Percentiles rank a stretch among this genome's conserved stretches.
These are phyloP conservation scores for Monosporascus sp. DNA, from an alignment of 2,329 filamentous ascomycete genomes.

Conservation along the genomic window DNA sequence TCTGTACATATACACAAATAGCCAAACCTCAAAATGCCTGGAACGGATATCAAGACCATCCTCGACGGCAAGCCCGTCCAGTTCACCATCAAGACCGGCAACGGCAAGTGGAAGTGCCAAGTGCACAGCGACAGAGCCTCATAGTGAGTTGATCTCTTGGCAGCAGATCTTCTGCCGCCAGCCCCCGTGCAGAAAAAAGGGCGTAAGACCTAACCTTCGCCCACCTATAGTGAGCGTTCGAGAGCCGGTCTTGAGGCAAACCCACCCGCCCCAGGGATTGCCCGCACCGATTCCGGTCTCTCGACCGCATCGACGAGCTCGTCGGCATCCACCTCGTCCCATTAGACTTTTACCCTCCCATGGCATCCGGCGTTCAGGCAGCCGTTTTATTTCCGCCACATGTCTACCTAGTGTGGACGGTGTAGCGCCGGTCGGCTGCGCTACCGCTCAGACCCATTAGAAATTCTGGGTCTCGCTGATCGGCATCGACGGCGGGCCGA, in stretches of 20 bases:
- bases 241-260: not conserved
- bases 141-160: conserved; percentile 20
- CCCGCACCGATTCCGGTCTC: conserved; percentile 20
- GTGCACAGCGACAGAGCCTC: conserved; percentile 25
- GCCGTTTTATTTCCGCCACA: not conserved
- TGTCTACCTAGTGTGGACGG: too few relatives aligned
- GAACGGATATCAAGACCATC: conserved; percentile 20
- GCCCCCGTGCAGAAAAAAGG: conserved; percentile 2
- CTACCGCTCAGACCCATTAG: not conserved
- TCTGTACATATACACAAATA: not conserved
- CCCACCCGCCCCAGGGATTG: conserved; percentile 10
- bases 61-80: conserved; percentile 22
- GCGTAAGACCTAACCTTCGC: not conserved
- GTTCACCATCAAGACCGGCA: conserved; percentile 26
- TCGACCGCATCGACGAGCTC: conserved; percentile 12
- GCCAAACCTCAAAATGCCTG: conserved; percentile 21
- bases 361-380: not conserved
- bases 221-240: conserved; percentile 16
- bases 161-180: not conserved
- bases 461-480: not conserved
- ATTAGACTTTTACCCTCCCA: not conserved
- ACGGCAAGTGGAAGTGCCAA: conserved; percentile 26
- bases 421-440: too few relatives aligned
- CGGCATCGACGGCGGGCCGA: not conserved
- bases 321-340: conserved; percentile 9